Evolutionary conservation across 1,284 basidiomycete genomes (phyloP), one percentile per base, ranked within the genome.

Genomic region (Mycena sp.): DNA sequence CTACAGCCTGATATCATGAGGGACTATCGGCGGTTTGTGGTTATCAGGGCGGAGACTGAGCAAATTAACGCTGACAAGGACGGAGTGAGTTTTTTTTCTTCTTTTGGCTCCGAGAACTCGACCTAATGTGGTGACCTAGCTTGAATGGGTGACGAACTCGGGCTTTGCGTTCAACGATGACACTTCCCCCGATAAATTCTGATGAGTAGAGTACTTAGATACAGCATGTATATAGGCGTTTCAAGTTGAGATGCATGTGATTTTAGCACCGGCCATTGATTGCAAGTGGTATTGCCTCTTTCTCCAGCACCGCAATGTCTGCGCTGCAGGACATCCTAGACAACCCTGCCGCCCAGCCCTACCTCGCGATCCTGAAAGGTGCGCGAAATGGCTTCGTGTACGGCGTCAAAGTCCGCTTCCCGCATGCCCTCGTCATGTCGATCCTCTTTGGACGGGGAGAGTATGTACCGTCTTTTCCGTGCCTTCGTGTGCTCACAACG

Each of bases 341-440:
- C 41, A 82, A 90, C 71, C 96, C 96, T 12, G 85, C 85, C 12
- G 92, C 92, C 73, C 96, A 98, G 76, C 96, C 98, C 74, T 87
- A 93, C 68, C 86, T 99, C 48, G 90, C 94, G 23, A 90, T 99
- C 71, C 77, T 99, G 73, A 99, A 99, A 78, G 97, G 96, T 46
- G 94, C 95, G 30, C 87, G 97, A 30, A 99, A 98, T 78, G 97
- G 97, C 11, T 84, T 98, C 62, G 95, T 99, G 7, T 93, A 93
- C 69, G 91, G 91, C 51, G 91, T 92, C 72, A 98, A 99, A 83
- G 94, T 99, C 70, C 84, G 94, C 46, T 98, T 98, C 74, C 98
- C 98, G n/a, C 98, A 99, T 85, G 97, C 98, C 2, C 82, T 99
- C 26, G 92, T 99, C 60, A 99, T 99, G 97, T 92, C 95, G n/a